Base-by-base conservation (phyloP, 345 rosid species). In the Acer yangbiense region DNA sequence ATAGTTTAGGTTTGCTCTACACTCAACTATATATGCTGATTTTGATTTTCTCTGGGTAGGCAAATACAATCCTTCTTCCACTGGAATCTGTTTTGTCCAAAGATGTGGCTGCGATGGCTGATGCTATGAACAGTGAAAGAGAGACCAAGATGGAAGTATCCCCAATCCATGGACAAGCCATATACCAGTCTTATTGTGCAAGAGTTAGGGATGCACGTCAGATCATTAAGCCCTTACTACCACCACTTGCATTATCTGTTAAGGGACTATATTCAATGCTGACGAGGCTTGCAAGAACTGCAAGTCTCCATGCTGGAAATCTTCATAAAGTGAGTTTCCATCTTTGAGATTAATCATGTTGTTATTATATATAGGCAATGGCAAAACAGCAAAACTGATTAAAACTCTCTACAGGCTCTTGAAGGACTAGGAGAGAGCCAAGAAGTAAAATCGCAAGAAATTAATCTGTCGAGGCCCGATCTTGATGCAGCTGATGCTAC, bases 91-190 rank as follows among this genome's bases (percentile, higher is more conserved):
- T 85, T 57, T 85, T 93, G 85, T 88, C 98, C 48, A 90, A 92
- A 83, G 98, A 94, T 84, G 97, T 90, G 41, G 84, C 91, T 78
- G 93, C 94, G 66, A 94, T 94, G 92, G 85, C 92, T 46, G 97
- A 93, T 84, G 93, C 95, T 65, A 87, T 93, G 80, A 80, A 88
- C 39, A 86, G 83, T 80, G 97, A 89, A 83, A 86, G 85, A 80
- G 98, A 94, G 88, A 85, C 88, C 67, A 91, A 90, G 80, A 80
- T 82, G 82, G 98, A 93, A 83, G 90, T 91, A 77, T 93, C 89
- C 68, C 94, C 94, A 52, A 88, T 93, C 73, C 97, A 93, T 83
- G 97, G 97, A 77, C 96, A 92, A 82, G 97, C 95, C 41, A 92
- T 94, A 80, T 93, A 92, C 83, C 97, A 91, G 82, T 92, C 98